A percentile compares a stretch with the other conserved stretches of the same genome.
phyloP scores from a whole-genome alignment of 2,329 filamentous ascomycete species.

The Fusarium goolgardi region DNA sequence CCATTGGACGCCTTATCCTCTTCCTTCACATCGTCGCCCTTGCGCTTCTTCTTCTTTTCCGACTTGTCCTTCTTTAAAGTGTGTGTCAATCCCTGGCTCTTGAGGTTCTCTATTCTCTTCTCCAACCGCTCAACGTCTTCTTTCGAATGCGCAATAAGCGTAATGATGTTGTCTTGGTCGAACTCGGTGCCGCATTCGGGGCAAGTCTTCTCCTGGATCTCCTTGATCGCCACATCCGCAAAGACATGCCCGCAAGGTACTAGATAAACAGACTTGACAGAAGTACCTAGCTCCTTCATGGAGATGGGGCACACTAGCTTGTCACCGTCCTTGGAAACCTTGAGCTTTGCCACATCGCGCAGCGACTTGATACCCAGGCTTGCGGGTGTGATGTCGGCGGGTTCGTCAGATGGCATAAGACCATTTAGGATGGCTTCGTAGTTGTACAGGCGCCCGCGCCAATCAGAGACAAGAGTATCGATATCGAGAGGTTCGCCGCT shows the following conservation, averaged over 20 bases:
- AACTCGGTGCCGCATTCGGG: conserved; percentile 83
- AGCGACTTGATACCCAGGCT: conserved; percentile 77
- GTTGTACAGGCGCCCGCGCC: conserved; percentile 87
- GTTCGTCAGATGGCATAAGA: conserved; percentile 69
- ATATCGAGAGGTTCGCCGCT: conserved; percentile 78
- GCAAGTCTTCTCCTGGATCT: conserved; percentile 73
- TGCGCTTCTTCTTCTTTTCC: conserved; percentile 77
- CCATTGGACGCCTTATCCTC: conserved; percentile 64
- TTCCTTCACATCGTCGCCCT: conserved; percentile 53
- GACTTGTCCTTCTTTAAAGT: conserved; percentile 84
- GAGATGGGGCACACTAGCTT: conserved; percentile 88
- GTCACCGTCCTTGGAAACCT: conserved; percentile 68
- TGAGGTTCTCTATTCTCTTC: conserved; percentile 74
- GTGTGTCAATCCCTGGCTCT: conserved; percentile 80
- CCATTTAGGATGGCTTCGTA: conserved; percentile 86
- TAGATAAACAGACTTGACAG: conserved; percentile 84
- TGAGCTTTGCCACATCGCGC: conserved; percentile 87
- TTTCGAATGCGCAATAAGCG: conserved; percentile 78
- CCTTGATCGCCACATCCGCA: conserved; percentile 84
- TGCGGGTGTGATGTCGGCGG: conserved; percentile 59
- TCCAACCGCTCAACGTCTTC: conserved; percentile 76
- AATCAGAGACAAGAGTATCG: conserved; percentile 85
- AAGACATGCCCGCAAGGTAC: conserved; percentile 97
- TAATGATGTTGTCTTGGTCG: conserved; percentile 79
- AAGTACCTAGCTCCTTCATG: conserved; percentile 83